A percentile compares a stretch with the other conserved stretches of the same genome.
These are phyloP conservation scores for Cyberlindnera mrakii DNA, from an alignment of 805 yeast species.

Conservation along the genomic window DNA sequence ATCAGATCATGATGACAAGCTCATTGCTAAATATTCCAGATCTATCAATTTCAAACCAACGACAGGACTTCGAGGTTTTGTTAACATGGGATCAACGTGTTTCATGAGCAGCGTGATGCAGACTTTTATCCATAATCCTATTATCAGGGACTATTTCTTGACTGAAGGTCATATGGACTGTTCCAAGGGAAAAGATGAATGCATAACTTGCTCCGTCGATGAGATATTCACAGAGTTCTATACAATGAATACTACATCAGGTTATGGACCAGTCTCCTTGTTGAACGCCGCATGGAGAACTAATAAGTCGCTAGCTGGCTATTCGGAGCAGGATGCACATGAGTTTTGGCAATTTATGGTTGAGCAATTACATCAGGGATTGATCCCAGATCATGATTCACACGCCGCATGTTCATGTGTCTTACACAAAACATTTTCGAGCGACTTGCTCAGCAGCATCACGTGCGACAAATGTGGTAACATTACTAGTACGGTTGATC, in stretches of 20 bases:
- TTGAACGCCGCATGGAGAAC: slow-evolving; percentile 85
- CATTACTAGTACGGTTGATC: slow-evolving; percentile 63
- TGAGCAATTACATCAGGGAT: slow-evolving; percentile 66
- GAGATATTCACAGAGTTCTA: slow-evolving; percentile 70
- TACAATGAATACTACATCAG: slow-evolving; percentile 53
- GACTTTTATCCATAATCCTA: slow-evolving; percentile 84
- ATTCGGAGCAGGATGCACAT: slow-evolving; percentile 97
- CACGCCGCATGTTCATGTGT: slow-evolving; percentile 58
- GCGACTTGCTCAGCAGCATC: slow-evolving; percentile 75
- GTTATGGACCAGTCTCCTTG: slow-evolving; percentile 77
- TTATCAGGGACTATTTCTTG: slow-evolving; percentile 71
- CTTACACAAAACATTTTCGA: slow-evolving; percentile 77
- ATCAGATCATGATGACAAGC: slow-evolving; percentile 4
- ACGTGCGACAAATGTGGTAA: slow-evolving; percentile 64
- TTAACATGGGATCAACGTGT: slow-evolving; percentile 96
- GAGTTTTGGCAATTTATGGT: slow-evolving; percentile 92
- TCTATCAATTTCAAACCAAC: slow-evolving; percentile 41
- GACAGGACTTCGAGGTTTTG: slow-evolving; percentile 82
- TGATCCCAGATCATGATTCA: slow-evolving; percentile 11
- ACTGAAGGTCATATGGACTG: slow-evolving; percentile 67
- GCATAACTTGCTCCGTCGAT: slow-evolving; percentile 84
- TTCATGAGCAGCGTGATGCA: slow-evolving; percentile 93
- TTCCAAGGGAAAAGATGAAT: slow-evolving; percentile 33
- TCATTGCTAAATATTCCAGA: slow-evolving; percentile 29
- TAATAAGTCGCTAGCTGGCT: slow-evolving; percentile 84